These are phyloP conservation scores for Sclerotiophoma versabilis DNA, from an alignment of 2,329 filamentous ascomycete genomes.

Conservation along the genomic window DNA sequence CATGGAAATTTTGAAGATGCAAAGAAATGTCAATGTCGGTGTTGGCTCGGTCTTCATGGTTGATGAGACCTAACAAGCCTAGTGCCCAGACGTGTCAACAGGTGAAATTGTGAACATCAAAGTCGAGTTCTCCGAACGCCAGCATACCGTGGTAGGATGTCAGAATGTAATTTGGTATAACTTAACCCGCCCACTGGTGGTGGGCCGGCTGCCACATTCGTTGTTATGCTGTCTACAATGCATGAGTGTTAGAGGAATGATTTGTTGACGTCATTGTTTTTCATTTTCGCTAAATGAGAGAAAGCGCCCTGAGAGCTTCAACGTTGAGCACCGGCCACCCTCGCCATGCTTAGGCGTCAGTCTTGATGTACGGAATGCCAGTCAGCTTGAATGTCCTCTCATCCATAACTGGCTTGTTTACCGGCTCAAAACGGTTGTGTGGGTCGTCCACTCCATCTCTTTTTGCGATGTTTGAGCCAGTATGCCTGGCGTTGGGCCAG, in stretches of 20 bases:
- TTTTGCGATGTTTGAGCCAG: conserved; percentile 43
- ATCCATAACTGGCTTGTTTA: conserved; percentile 50
- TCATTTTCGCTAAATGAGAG: neutral
- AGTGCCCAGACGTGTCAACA: no score
- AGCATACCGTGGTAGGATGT: no score
- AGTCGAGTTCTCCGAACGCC: no score
- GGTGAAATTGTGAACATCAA: no score
- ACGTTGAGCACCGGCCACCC: no score
- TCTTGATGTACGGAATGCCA: conserved; percentile 56
- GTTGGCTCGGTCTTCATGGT: no score
- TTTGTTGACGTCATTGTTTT: neutral
- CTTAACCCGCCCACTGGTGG: neutral
- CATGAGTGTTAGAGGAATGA: neutral
- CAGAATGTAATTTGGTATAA: no score
- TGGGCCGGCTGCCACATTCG: neutral
- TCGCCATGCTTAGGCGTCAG: neutral
- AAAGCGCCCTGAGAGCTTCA: neutral
- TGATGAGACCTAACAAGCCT: no score
- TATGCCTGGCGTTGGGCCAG: conserved; percentile 46
- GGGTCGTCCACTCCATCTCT: conserved; percentile 40
- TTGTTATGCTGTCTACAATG: neutral
- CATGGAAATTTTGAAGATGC: no score
- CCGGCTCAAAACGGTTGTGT: conserved; percentile 49
- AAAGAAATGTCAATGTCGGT: no score
- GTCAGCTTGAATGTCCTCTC: conserved; percentile 57